Evolutionary conservation across 2,329 filamentous ascomycete genomes (phyloP), one percentile per base, ranked within the genome.

Genomic region (Sporothrix brasiliensis): DNA sequence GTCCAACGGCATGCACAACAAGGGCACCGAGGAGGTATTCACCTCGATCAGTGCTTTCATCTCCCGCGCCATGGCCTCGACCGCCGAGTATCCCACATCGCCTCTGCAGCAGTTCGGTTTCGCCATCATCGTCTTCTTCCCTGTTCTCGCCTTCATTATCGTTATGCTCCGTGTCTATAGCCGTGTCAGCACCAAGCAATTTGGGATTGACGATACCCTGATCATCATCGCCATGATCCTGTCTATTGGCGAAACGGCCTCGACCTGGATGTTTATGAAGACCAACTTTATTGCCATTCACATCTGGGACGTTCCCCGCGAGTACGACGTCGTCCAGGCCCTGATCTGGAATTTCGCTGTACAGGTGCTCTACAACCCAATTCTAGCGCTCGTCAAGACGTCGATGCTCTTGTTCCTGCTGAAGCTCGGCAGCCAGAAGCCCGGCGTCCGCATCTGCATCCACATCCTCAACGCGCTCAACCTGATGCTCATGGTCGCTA

Each of bases 381-480:
- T 74, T 67, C 71, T 74, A 41, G 76, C 78, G 3, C 73, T 79
- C 49, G 78, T 80, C 73, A 80, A 80, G 73, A 76, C 77, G 1
- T 79, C 78, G 0, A 75, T 78, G 34, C 74, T 80, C 50, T 74
- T 78, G 34, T 80, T 79, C 70, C 74, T 79, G 13, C 73, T 77
- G 13, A 75, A 78, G 24, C 69, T 80, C 9, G 77, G 77, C 30
- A 76, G 76, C 9, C 76, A 78, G 66, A 77, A 77, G 70, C 70
- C 73, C 3, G 72, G 74, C 19, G 73, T 79, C 1, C 75, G 77
- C 30, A 72, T 73, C 24, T 72, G 71, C 41, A 74, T 81, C 10
- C 72, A 76, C 34, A 74, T 77, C 69, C 75, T 78, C 68, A 75
- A 77, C 50, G 52, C 75, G 3, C 74, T 77, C 73, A 79, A 79